Evolutionary conservation across 257 asterid species (phyloP).

Genomic region (Forsythia viridissima): DNA sequence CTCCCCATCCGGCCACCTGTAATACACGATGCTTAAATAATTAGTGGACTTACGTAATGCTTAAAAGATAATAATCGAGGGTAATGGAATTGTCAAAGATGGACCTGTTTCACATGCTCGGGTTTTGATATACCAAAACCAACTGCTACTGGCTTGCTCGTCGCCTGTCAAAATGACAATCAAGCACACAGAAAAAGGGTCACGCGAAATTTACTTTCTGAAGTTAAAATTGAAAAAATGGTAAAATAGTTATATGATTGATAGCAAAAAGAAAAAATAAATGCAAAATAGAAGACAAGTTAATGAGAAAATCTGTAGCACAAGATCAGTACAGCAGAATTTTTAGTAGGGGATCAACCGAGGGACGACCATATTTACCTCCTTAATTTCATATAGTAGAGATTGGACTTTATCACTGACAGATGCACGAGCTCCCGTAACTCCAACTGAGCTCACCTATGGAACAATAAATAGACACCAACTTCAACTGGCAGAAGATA

Average conservation of each 20-base stretch:
- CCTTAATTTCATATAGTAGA: conserved; percentile 72
- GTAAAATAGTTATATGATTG: neutral
- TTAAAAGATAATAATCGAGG: neutral
- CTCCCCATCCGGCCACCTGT: conserved; percentile 92
- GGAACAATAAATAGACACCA: neutral
- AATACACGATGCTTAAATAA: neutral
- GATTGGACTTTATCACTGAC: conserved; percentile 67
- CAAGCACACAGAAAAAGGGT: neutral
- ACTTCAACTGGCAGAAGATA: neutral
- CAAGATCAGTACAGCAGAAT: neutral
- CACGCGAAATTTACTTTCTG: neutral
- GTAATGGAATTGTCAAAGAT: neutral
- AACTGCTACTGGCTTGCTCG: conserved; percentile 80
- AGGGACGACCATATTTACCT: conserved; percentile 46
- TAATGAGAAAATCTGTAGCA: neutral
- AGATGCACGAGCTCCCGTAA: conserved; percentile 81
- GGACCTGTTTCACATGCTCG: conserved; percentile 81
- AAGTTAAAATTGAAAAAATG: neutral
- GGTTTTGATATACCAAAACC: conserved; percentile 93
- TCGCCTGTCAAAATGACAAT: conserved; percentile 45
- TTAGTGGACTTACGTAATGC: neutral
- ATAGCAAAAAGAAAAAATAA: neutral
- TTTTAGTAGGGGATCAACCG: neutral
- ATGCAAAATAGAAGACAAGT: neutral
- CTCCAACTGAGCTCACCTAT: conserved; percentile 88